Evolutionary conservation across 208 protist genomes (phyloP).

Genomic region (Wallacemonas sp.): DNA sequence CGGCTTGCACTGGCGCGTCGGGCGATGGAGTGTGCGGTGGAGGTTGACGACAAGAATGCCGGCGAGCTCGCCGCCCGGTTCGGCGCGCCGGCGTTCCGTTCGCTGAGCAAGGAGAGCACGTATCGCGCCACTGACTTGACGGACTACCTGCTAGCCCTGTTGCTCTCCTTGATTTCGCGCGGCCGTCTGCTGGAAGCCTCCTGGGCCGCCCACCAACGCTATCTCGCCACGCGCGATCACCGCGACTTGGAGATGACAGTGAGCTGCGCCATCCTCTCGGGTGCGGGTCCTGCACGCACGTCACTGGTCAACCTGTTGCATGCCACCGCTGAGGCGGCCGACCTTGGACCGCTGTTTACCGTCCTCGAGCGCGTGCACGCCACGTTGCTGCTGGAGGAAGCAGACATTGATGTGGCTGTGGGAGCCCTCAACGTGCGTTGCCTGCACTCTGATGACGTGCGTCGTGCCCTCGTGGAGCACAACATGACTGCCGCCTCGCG

Average conservation of each 20-base stretch:
- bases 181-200: constrained; percentile 84
- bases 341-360: constrained; percentile 48
- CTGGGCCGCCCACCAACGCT: constrained; percentile 84
- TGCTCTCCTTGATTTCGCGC: constrained; percentile 56
- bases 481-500: constrained; percentile 87
- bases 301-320: constrained; percentile 79
- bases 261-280: constrained; percentile 87
- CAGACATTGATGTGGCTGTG: background rate
- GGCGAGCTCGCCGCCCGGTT: constrained; percentile 78
- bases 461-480: constrained; percentile 85
- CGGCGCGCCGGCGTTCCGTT: constrained; percentile 40
- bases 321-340: constrained; percentile 64
- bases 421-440: background rate
- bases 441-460: background rate
- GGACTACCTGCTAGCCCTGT: constrained; percentile 65
- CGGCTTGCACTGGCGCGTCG: constrained; percentile 15
- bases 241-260: constrained; percentile 63
- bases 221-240: constrained; percentile 28
- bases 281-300: constrained; percentile 84
- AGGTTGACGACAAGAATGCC: constrained; percentile 62
- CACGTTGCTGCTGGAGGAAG: constrained; percentile 29
- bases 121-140: constrained; percentile 26
- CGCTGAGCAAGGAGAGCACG: constrained; percentile 14
- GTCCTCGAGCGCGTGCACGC: constrained; percentile 81
- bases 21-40: constrained; percentile 63